These are phyloP conservation scores for Prunus campanulata DNA, from an alignment of 306 rosid species.

Conservation along the genomic window DNA sequence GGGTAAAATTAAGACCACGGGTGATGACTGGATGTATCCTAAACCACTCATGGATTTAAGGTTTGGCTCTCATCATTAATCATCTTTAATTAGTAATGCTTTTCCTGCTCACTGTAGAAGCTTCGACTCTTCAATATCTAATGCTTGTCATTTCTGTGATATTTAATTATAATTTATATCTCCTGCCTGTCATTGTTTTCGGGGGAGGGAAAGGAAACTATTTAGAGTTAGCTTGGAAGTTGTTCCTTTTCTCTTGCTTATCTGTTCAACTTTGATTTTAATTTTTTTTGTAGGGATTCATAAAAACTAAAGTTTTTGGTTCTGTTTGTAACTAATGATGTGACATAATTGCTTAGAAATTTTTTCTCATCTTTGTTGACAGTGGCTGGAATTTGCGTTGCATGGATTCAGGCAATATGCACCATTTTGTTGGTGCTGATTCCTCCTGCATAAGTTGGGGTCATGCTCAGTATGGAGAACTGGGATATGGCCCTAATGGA, in stretches of 20 bases:
- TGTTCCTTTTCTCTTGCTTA: not conserved
- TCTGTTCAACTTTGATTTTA: not conserved
- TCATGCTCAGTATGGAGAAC: constrained; percentile 92
- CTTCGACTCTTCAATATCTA: not conserved
- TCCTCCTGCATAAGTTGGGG: constrained; percentile 99
- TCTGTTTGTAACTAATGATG: not conserved
- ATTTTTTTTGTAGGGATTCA: not conserved
- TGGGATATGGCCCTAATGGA: constrained; percentile 94
- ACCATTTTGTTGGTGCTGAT: constrained; percentile 98
- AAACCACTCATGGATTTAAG: constrained; percentile 98
- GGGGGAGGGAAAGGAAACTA: not conserved
- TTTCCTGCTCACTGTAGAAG: not conserved
- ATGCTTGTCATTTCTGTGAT: not conserved
- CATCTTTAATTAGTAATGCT: not conserved
- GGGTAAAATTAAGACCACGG: constrained; percentile 84
- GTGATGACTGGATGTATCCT: constrained; percentile 99
- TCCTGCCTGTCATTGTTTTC: not conserved
- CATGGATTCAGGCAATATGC: constrained; percentile 98
- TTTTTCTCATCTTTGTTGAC: constrained; percentile 4
- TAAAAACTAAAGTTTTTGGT: not conserved
- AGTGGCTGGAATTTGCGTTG: constrained; percentile 97
- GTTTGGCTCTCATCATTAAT: constrained; percentile 35
- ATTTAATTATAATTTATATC: not conserved
- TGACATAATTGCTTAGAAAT: constrained; percentile 17
- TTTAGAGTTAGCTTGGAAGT: not conserved